phyloP scores from a whole-genome alignment of 1,139 yeast species.

The Saccharomycopsis phalli region DNA sequence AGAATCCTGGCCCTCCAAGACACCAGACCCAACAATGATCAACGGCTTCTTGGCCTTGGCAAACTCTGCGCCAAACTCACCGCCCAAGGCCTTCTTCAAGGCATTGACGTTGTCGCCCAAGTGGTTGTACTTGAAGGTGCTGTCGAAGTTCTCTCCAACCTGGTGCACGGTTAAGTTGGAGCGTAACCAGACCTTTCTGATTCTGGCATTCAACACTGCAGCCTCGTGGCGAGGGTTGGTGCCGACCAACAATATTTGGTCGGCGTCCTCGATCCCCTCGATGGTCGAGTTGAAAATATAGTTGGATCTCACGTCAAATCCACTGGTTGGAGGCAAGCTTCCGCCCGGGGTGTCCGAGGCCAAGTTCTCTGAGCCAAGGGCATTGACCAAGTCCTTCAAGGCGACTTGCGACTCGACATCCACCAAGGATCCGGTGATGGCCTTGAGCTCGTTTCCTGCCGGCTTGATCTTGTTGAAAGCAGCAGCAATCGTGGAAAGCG shows the following conservation, averaged over 20 bases:
- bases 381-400: conserved; percentile 69
- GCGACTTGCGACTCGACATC: conserved; percentile 83
- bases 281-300: conserved; percentile 75
- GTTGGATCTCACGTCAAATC: conserved; percentile 70
- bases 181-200: conserved; percentile 75
- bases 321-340: conserved; percentile 52
- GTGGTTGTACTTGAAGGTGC: conserved; percentile 61
- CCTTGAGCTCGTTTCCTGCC: conserved; percentile 65
- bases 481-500: conserved; percentile 59
- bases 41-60: conserved; percentile 64
- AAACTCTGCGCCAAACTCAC: conserved; percentile 64
- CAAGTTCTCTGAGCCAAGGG: conserved; percentile 73
- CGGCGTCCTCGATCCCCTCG: conserved; percentile 76
- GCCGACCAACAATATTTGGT: conserved; percentile 69
- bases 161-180: conserved; percentile 53
- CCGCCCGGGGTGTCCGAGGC: conserved; percentile 60
- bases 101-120: conserved; percentile 56
- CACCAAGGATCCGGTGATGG: conserved; percentile 71
- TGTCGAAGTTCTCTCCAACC: conserved; percentile 69
- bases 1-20: conserved; percentile 61
- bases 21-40: conserved; percentile 77
- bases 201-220: conserved; percentile 77
- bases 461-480: conserved; percentile 55
- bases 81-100: conserved; percentile 52
- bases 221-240: conserved; percentile 91